Evolutionary conservation across 2,329 filamentous ascomycete species (phyloP), one percentile per base, ranked within the genome.

Genomic region (Penicillium sp.): DNA sequence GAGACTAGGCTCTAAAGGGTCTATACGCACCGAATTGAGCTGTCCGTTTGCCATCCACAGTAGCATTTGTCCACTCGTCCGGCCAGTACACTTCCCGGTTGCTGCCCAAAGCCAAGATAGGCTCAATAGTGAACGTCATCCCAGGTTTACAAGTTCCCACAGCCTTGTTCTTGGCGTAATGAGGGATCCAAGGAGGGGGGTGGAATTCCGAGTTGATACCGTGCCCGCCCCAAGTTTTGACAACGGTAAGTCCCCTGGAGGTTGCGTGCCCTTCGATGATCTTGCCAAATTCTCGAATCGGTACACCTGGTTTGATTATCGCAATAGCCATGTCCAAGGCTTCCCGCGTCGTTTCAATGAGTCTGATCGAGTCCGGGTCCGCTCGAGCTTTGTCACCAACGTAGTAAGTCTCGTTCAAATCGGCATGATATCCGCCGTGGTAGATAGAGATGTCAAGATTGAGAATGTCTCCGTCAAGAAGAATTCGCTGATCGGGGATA

Each of bases 121-220:
- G 93, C 78, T 97, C 93, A 61, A 97, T 96, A 0, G 93, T 97
- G 69, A 97, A 97, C 50, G 91, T 95, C 91, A 96, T 96, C 31
- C 93, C 93, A 0, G 90, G 87, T 78, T 96, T 96, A 63, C 91
- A 93, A 69, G 88, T 86, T 48, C 93, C 93, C 1, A 96, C 88
- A 0, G 92, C 90, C 83, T 96, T 97, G 77, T 96, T 97, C 81
- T 96, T 96, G 53, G 88, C 92, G 70, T 97, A 97, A 75, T 97
- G 93, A 5, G 93, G 93, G 43, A 97, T 88, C 72, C 93, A 96
- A 1, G 93, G 93, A 31, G 92, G 86, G 74, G 87, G 89, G 74
- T 97, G 93, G 81, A 97, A 97, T 39, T 95, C 81, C 53, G 85
- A 87, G 77, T 96, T 93, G 76, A 96, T 89, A 59, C 92, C 93